Conservation (phyloP, 2,329 filamentous ascomycete species). For the Lachnum nothofagi region DNA sequence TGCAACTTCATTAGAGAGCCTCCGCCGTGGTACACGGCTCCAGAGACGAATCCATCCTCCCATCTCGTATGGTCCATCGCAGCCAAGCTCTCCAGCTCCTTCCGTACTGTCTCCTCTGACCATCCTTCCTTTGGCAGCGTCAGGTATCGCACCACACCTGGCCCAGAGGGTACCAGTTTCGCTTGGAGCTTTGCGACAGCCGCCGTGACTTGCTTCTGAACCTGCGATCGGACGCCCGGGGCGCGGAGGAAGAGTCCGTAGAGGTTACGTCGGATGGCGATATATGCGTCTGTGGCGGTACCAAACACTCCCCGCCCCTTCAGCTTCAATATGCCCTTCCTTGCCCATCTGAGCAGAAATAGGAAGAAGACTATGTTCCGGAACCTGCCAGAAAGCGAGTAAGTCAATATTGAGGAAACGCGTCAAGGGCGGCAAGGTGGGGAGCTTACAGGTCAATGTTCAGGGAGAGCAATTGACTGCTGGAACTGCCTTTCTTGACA, state of each 20-base stretch:
- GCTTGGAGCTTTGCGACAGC: slow-evolving; percentile 73
- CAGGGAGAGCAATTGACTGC: slow-evolving; percentile 53
- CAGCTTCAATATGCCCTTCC: slow-evolving; percentile 75
- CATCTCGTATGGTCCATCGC: slow-evolving; percentile 90
- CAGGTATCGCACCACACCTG: slow-evolving; percentile 67
- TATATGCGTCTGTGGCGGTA: slow-evolving; percentile 69
- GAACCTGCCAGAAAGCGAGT: slow-evolving; percentile 49
- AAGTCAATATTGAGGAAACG: not conserved
- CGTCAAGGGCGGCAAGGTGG: not conserved
- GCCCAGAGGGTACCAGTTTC: slow-evolving; percentile 73
- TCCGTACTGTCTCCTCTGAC: slow-evolving; percentile 69
- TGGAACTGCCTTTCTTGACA: slow-evolving; percentile 53
- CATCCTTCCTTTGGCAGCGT: slow-evolving; percentile 79
- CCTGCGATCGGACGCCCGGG: slow-evolving; percentile 79
- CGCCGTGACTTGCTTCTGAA: slow-evolving; percentile 77
- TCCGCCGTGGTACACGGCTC: slow-evolving; percentile 94
- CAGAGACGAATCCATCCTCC: slow-evolving; percentile 93
- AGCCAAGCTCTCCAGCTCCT: slow-evolving; percentile 72
- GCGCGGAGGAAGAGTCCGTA: slow-evolving; percentile 83
- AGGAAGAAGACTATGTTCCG: slow-evolving; percentile 85
- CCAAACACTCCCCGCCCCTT: slow-evolving; percentile 84
- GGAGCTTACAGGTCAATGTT: slow-evolving; percentile 64
- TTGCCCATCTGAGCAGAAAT: slow-evolving; percentile 78
- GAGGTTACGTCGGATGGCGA: slow-evolving; percentile 62
- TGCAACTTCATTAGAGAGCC: slow-evolving; percentile 76